Base-by-base conservation (phyloP, 257 asterid genomes). In the Salvia splendens region DNA sequence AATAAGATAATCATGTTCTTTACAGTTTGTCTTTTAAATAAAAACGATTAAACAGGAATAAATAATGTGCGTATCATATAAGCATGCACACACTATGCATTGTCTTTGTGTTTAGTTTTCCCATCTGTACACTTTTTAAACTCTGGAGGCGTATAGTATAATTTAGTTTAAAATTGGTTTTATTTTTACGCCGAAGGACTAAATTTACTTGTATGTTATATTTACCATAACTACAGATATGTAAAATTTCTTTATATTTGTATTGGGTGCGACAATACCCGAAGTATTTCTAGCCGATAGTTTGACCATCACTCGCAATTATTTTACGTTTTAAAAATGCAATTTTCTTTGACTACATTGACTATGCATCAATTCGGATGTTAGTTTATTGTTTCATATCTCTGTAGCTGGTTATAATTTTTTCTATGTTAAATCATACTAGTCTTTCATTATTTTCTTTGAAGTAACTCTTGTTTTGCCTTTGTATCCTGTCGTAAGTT, bases 401-500 rank as follows among this genome's bases (percentile, higher is more conserved):
- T 28, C 10, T 6, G 63, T 61, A 33, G 45, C 69, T 65, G 67
- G 70, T 42, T 30, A 42, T 33, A 59, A 45, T 28, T 35, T 45
- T 57, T 24, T 24, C 2, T 24, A 59, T 49, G 11, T 12, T 53
- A 51, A 7, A 56, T 30, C 73, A 67, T 54, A 41, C 30, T 24
- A 24, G 30, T 24, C 30, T 57, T 54, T 15, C n/a, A 46, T 42
- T 48, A 62, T 40, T 53, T 56, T 33, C 42, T 47, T 46, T 48
- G 42, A 51, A 3, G 57, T 47, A 51, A 12, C 7, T 10, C 6
- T 10, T 35, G 24, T 72, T 6, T 28, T 42, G 57, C 67, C 52
- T 45, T 41, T 8, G 54, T 40, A 8, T 47, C 50, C 16, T 47
- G 15, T 67, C 55, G 51, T 80, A 67, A 75, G 32, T 52, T 72